Percentiles rank a stretch among this genome's conserved stretches.
These are phyloP conservation scores for Hirsutella thompsonii DNA, from an alignment of 2,329 filamentous ascomycete genomes.

Conservation along the genomic window DNA sequence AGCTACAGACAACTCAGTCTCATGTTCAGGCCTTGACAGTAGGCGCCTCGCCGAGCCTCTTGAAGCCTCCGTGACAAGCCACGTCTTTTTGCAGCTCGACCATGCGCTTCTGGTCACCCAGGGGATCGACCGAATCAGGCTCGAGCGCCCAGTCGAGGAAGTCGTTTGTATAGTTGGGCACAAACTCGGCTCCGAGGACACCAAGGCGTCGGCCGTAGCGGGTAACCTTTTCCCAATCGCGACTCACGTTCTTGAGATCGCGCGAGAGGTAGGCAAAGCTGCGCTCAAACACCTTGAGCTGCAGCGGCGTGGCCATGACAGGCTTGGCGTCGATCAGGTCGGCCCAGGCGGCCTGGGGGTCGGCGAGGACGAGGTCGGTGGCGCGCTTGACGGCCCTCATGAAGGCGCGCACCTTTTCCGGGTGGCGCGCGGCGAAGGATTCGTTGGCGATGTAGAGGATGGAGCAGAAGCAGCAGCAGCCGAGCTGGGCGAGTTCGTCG, in stretches of 20 bases:
- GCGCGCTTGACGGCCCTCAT: constrained; percentile 62
- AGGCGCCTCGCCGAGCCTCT: constrained; percentile 21
- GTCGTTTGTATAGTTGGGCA: constrained; percentile 63
- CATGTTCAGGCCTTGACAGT: too few relatives aligned
- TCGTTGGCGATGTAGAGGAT: constrained; percentile 75
- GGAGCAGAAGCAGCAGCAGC: constrained; percentile 75
- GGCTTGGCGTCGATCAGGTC: constrained; percentile 64
- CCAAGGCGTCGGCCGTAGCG: constrained; percentile 62
- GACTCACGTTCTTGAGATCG: constrained; percentile 60
- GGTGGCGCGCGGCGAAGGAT: constrained; percentile 50
- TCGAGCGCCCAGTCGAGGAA: constrained; percentile 55
- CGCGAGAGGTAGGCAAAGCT: constrained; percentile 65
- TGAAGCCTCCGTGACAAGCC: constrained; percentile 52
- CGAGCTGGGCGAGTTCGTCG: constrained; percentile 65
- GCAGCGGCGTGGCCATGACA: constrained; percentile 52
- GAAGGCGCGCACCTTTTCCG: constrained; percentile 53
- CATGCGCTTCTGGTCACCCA: constrained; percentile 65
- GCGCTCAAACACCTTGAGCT: constrained; percentile 70
- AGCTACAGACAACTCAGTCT: too few relatives aligned
- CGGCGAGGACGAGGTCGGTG: constrained; percentile 56
- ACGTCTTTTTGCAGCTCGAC: constrained; percentile 54
- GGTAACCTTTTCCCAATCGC: constrained; percentile 70
- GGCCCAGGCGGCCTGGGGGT: constrained; percentile 49
- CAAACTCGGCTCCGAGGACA: constrained; percentile 49
- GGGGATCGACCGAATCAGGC: constrained; percentile 51